Percentiles rank a stretch among this genome's conserved stretches.
Evolutionary conservation across 2,329 filamentous ascomycete species (phyloP).

Genomic region (Trichophyton schoenleinii): DNA sequence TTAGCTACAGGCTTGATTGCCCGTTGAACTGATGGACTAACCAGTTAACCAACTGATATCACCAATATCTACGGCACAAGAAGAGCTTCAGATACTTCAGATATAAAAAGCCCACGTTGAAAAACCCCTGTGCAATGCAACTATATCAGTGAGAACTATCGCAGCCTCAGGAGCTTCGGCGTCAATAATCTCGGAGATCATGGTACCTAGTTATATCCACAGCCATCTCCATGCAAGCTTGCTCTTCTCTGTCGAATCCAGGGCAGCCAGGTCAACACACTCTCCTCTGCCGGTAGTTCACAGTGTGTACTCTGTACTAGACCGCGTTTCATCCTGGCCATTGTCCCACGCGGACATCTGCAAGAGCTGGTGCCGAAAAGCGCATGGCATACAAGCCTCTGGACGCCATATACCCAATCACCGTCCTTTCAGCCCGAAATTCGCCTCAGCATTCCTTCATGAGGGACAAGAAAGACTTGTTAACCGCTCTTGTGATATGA

Average conservation of each 20-base stretch:
- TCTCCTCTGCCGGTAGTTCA: not conserved
- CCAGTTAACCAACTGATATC: not conserved
- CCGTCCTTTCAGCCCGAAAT: not conserved
- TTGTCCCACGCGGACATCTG: not conserved
- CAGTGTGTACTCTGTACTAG: not conserved
- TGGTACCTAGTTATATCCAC: not conserved
- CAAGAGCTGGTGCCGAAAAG: not conserved
- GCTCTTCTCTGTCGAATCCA: not conserved
- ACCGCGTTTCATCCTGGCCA: not conserved
- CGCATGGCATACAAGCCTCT: not conserved
- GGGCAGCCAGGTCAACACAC: not conserved
- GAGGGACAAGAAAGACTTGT: not conserved
- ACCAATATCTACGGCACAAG: too few species aligned
- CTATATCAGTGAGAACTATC: not conserved
- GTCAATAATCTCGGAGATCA: not conserved
- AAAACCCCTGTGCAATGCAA: not conserved
- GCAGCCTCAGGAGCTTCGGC: not conserved
- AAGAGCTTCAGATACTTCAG: too few species aligned
- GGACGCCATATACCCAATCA: not conserved
- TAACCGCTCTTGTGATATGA: not conserved
- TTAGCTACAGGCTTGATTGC: too few species aligned
- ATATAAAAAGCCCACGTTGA: too few species aligned
- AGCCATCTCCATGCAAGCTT: not conserved
- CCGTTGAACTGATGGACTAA: not conserved
- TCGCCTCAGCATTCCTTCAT: not conserved